These are phyloP conservation scores for Phanerochaete sordida DNA, from an alignment of 768 basidiomycete species.

Conservation along the genomic window DNA sequence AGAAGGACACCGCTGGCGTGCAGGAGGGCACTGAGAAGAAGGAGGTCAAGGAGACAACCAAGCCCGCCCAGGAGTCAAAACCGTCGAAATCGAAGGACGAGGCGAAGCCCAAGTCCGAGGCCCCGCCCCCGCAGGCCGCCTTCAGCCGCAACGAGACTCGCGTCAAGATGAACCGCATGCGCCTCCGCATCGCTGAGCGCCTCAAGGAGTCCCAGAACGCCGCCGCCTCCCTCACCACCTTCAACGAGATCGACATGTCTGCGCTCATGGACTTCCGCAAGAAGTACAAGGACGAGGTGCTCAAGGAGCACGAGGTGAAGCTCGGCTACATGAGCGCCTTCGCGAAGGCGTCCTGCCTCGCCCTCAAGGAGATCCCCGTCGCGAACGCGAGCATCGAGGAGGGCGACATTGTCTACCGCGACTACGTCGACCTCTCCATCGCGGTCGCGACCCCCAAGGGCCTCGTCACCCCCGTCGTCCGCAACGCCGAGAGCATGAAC, in stretches of 20 bases:
- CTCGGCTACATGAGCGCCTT: conserved; percentile 99
- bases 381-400: conserved; percentile 95
- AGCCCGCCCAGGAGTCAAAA: conserved; percentile 20
- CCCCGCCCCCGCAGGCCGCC: conserved; percentile 32
- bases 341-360: conserved; percentile 79
- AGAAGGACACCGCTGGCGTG: conserved; percentile 24
- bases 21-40: conserved; percentile 32
- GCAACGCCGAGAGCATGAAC: conserved; percentile 84
- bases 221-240: conserved; percentile 94
- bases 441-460: conserved; percentile 98
- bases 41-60: conserved; percentile 32
- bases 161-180: conserved; percentile 99
- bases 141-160: conserved; percentile 83
- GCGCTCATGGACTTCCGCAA: conserved; percentile 90
- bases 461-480: conserved; percentile 91
- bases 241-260: conserved; percentile 99
- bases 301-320: conserved; percentile 93
- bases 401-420: conserved; percentile 86
- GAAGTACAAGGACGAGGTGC: conserved; percentile 87
- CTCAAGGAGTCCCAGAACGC: conserved; percentile 98
- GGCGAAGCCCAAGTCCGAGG: conserved; percentile 21
- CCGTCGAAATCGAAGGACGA: conserved; percentile 11
- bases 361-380: conserved; percentile 86
- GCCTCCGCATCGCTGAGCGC: conserved; percentile 92
- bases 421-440: conserved; percentile 91